Base-by-base conservation (phyloP, 768 basidiomycete species). In the Hypholoma fasciculare region DNA sequence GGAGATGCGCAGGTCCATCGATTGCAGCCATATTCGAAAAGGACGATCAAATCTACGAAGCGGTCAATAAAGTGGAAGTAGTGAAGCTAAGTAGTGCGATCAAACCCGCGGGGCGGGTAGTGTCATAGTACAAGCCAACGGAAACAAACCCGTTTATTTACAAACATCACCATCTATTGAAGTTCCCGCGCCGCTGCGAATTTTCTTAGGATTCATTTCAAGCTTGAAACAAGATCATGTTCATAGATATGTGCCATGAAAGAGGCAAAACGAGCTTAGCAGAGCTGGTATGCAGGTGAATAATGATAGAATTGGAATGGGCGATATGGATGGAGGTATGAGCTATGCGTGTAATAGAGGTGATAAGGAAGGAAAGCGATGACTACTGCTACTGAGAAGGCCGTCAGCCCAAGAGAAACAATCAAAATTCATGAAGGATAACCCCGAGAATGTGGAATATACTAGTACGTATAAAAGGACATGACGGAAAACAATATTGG, bases 1-100 rank as follows among this genome's bases (percentile, higher is more conserved):
- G 69, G 38, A 87, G 75, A 70, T 92, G 90, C 1, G 79, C 76
- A 55, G 83, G 80, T 39, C 80, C 81, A 60, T 91, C 89, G 61
- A 58, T 61, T 37, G 66, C 51, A 38, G 72, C 62, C 74, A 74
- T 74, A 30, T 59, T 64, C 19, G n/a, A 54, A 30, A 46, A 47
- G 11, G 13, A 19, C 8, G 20, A 40, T 42, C 17, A 42, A 17
- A 12, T 42, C 16, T 1, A 34, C 30, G 30, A 34, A 34, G 30
- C 9, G 30, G 30, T 34, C 30, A 34, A 34, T 6, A 9, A 34
- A 9, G 30, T 9, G 30, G 30, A 34, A 34, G 30, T 34, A 7
- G 30, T 34, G 7, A 42, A 42, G 13, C 13, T 42, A 40, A 14
- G 12, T n/a, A 42, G 40, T 42, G 13, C 17, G 40, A 42, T 42